phyloP scores from a whole-genome alignment of 306 rosid genomes.

The Prunus armeniaca region DNA sequence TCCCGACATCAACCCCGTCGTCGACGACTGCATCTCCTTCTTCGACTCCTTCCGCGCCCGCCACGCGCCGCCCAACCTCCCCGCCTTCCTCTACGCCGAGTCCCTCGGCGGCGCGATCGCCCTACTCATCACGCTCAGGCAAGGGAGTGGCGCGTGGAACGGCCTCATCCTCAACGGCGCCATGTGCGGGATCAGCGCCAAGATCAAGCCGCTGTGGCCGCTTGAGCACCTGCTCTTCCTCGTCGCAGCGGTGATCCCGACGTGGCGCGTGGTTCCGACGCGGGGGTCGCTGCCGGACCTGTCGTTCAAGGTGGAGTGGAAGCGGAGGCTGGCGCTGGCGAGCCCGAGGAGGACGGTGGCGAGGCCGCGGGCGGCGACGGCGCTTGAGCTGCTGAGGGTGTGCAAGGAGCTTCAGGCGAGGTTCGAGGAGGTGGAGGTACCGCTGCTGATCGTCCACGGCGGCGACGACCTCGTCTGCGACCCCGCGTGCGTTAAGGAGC shows the following conservation, averaged over 20 bases:
- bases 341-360: slow-evolving; percentile 63
- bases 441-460: slow-evolving; percentile 76
- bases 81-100: slow-evolving; percentile 81
- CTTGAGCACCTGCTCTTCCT: slow-evolving; percentile 73
- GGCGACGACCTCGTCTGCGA: slow-evolving; percentile 76
- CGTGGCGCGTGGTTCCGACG: slow-evolving; percentile 93
- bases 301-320: slow-evolving; percentile 82
- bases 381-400: slow-evolving; percentile 71
- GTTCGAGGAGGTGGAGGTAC: slow-evolving; percentile 80
- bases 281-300: slow-evolving; percentile 78
- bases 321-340: slow-evolving; percentile 73
- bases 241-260: slow-evolving; percentile 67
- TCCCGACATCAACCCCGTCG: slow-evolving; percentile 85
- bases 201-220: slow-evolving; percentile 98
- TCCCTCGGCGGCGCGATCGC: slow-evolving; percentile 97
- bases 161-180: slow-evolving; percentile 89
- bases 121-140: slow-evolving; percentile 66
- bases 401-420: slow-evolving; percentile 81
- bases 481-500: slow-evolving; percentile 72
- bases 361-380: slow-evolving; percentile 89
- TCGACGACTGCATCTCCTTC: slow-evolving; percentile 76
- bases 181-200: slow-evolving; percentile 90
- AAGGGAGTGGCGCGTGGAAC: slow-evolving; percentile 36
- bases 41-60: slow-evolving; percentile 61
- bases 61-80: slow-evolving; percentile 42